Evolutionary conservation across 805 yeast genomes (phyloP).

Genomic region (Yarrowia sp.): DNA sequence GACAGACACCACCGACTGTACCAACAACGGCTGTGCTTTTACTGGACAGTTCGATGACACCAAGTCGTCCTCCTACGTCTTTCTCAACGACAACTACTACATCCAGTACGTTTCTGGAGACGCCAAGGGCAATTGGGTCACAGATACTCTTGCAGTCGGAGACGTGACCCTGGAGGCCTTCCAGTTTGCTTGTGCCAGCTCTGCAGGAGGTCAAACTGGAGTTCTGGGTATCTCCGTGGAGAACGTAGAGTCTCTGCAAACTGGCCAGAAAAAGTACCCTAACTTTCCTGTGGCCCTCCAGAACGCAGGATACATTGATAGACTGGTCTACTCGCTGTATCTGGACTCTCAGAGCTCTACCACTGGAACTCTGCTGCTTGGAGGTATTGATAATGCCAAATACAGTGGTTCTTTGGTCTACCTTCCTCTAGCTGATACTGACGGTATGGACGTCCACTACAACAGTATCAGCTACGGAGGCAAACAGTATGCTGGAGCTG

Average conservation of each 20-base stretch:
- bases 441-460: slow-evolving; percentile 16
- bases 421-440: slow-evolving; percentile 22
- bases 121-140: slow-evolving; percentile 53
- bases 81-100: slow-evolving; percentile 28
- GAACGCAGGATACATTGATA: slow-evolving; percentile 41
- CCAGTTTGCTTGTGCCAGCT: slow-evolving; percentile 68
- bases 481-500: not conserved
- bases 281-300: slow-evolving; percentile 35
- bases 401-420: slow-evolving; percentile 39
- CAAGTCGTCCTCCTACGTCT: slow-evolving; percentile 29
- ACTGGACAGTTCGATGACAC: not conserved
- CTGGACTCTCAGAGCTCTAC: slow-evolving; percentile 35
- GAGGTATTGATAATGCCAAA: slow-evolving; percentile 44
- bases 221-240: slow-evolving; percentile 39
- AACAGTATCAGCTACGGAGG: not conserved
- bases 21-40: not conserved
- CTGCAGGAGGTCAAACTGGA: slow-evolving; percentile 48
- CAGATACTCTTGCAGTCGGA: slow-evolving; percentile 54
- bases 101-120: slow-evolving; percentile 39
- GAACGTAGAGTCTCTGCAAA: slow-evolving; percentile 31
- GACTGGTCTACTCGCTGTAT: slow-evolving; percentile 45
- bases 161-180: slow-evolving; percentile 47
- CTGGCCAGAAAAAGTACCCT: slow-evolving; percentile 27
- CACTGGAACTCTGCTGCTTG: slow-evolving; percentile 41
- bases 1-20: not conserved